Evolutionary conservation across 768 basidiomycete genomes (phyloP).

Genomic region (Termitomyces sp.): DNA sequence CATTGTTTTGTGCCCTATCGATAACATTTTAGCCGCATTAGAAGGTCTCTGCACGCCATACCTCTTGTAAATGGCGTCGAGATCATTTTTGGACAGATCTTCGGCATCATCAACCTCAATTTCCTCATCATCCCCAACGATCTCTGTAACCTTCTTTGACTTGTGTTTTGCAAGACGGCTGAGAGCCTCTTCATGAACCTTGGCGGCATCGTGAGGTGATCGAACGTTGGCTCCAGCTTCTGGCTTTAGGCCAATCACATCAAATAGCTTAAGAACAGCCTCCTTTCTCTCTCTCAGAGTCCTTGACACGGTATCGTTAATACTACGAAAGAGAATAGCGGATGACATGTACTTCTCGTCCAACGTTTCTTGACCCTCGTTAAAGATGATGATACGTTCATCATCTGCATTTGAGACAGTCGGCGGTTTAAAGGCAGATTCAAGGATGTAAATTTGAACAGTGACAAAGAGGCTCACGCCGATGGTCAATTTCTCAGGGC

Average conservation of each 20-base stretch:
- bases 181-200: slow-evolving; percentile 33
- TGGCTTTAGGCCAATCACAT: slow-evolving; percentile 67
- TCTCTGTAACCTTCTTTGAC: slow-evolving; percentile 49
- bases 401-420: slow-evolving; percentile 28
- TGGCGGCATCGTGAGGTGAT: slow-evolving; percentile 25
- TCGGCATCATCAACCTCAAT: slow-evolving; percentile 82
- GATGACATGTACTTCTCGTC: slow-evolving; percentile 51
- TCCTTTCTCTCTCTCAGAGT: slow-evolving; percentile 75
- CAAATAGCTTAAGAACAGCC: slow-evolving; percentile 69
- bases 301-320: slow-evolving; percentile 16
- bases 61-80: slow-evolving; percentile 84
- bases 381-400: slow-evolving; percentile 40
- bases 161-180: slow-evolving; percentile 34
- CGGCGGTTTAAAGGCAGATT: slow-evolving; percentile 59
- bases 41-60: slow-evolving; percentile 23
- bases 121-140: slow-evolving; percentile 79
- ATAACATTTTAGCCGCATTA: neutral
- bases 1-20: slow-evolving; percentile 77
- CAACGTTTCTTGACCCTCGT: slow-evolving; percentile 74
- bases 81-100: slow-evolving; percentile 73
- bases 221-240: slow-evolving; percentile 36
- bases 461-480: slow-evolving; percentile 78
- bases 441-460: slow-evolving; percentile 63
- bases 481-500: slow-evolving; percentile 62
- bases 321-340: neutral